Base-by-base conservation (phyloP, 2,329 filamentous ascomycete genomes). In the Cytospora schulzeri region DNA sequence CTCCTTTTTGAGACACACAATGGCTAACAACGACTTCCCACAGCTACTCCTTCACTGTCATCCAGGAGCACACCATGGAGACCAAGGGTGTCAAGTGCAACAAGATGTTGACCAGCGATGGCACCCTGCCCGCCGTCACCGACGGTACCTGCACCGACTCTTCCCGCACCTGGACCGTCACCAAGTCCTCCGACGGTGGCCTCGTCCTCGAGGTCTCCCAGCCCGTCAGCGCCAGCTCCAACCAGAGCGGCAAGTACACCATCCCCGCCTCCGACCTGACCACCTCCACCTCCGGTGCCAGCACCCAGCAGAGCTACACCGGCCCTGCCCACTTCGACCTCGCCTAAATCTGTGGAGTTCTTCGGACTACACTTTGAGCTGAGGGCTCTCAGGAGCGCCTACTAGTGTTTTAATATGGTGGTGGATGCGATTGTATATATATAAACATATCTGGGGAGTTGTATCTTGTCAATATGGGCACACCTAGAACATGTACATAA, bases 111-210 rank as follows among this genome's bases (percentile, higher is more conserved):
- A 35, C 33, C 62, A 35, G 48, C 60, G 66, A 67, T 66, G 69
- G 70, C 64, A 64, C 60, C n/a, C 70, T 76, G n/a, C 75, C 75
- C 58, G 63, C 71, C 22, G 69, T 76, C 68, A 65, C 66, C 60
- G 68, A 72, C 3, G 75, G 68, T 55, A 48, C 67, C 24, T 76
- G 75, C 70, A 45, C 60, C 4, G 24, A 70, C 4, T 75, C 75
- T 7, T 71, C 73, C 31, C 70, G 73, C 24, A 73, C 71, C 35
- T 76, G 71, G 64, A 66, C 67, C 61, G 50, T 76, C 45, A 48
- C 56, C 63, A 69, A 69, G 57, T 35, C 63, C 60, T 55, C 58
- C 51, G 58, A 28, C 19, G 74, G 73, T 33, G 74, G 73, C 41
- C 66, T 76, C 33, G 63, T 65, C 58, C 52, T 76, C 48, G 63